Base-by-base conservation (phyloP, 2,329 filamentous ascomycete species). In the Apiospora pterosperma region DNA sequence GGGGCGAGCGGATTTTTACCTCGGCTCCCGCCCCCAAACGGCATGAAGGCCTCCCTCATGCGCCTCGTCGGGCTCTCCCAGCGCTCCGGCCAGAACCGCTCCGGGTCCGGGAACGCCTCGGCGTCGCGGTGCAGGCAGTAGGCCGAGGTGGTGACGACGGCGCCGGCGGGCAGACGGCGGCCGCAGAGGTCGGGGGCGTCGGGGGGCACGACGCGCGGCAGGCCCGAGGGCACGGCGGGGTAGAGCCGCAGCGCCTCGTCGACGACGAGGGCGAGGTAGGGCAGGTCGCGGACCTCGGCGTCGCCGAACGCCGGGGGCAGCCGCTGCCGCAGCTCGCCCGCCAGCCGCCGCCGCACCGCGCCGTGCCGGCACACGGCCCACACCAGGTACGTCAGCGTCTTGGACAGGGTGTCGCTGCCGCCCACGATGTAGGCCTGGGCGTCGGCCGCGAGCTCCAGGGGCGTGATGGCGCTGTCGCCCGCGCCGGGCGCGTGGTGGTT, bases 321-420 rank as follows among this genome's bases (percentile, higher is more conserved):
- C 1, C 78, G 72, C 11, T 77, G 66, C 38, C 68, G 69, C 0
- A 84, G 67, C 67, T 80, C 79, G 3, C 69, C 64, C 0, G 78
- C 69, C 0, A 84, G 71, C 5, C 65, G 67, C 1, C 70, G 67
- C 38, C 73, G 73, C 23, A 80, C 65, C 0, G 68, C 62, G 0
- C 75, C 74, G 21, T 73, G 65, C 16, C 69, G 65, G 61, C 75
- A 77, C 5, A 81, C 70, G 7, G 73, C 69, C 78, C 79, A 85
- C 5, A 80, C 68, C 0, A 83, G 69, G 63, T 84, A 85, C 0
- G 82, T 85, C 55, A 86, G 66, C 0, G 81, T 81, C 16, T 78
- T 76, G 0, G 83, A 79, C 0, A 84, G 85, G 0, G 84, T 86
- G 64, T 85, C 83, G 52, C 77, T 82, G 2, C 84, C 84, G 1